Percentiles rank a stretch among this genome's conserved stretches.
Evolutionary conservation across 345 rosid genomes (phyloP).

Genomic region (Viola odorata): DNA sequence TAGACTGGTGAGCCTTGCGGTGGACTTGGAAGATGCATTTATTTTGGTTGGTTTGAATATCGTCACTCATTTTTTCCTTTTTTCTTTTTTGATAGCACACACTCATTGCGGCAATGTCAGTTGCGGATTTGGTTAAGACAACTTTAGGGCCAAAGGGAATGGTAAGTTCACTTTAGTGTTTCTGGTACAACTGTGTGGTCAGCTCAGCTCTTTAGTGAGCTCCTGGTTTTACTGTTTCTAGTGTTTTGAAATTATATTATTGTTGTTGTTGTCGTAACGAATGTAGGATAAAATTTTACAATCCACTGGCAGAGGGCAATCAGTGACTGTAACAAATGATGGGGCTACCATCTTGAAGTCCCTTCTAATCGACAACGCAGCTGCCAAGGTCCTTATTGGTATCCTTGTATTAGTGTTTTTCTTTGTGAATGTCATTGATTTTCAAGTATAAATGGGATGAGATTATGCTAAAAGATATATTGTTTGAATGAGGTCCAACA

Average conservation of each 20-base stretch:
- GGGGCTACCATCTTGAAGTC: conserved; percentile 98
- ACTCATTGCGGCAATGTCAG: conserved; percentile 92
- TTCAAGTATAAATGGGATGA: not conserved
- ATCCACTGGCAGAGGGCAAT: conserved; percentile 84
- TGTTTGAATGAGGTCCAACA: no score
- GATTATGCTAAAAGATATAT: no score
- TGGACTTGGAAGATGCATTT: not conserved
- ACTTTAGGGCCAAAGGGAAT: conserved; percentile 98
- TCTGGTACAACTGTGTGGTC: no score
- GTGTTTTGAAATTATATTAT: not conserved
- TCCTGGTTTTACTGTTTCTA: no score
- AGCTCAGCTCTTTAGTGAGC: no score
- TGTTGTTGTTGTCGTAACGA: conserved; percentile 9
- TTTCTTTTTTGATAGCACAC: conserved; percentile 50
- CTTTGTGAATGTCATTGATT: not conserved
- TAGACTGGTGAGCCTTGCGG: conserved; percentile 61
- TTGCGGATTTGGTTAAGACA: conserved; percentile 85
- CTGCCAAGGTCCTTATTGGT: conserved; percentile 96
- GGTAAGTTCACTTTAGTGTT: conserved; percentile 33
- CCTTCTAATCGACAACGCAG: conserved; percentile 89
- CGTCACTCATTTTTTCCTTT: not conserved
- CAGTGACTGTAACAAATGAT: conserved; percentile 87
- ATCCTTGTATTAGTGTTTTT: conserved; percentile 26
- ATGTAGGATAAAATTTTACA: conserved; percentile 88
- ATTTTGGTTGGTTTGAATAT: not conserved